phyloP scores from a whole-genome alignment of 306 rosid genomes.

The Astragalus membranaceus region DNA sequence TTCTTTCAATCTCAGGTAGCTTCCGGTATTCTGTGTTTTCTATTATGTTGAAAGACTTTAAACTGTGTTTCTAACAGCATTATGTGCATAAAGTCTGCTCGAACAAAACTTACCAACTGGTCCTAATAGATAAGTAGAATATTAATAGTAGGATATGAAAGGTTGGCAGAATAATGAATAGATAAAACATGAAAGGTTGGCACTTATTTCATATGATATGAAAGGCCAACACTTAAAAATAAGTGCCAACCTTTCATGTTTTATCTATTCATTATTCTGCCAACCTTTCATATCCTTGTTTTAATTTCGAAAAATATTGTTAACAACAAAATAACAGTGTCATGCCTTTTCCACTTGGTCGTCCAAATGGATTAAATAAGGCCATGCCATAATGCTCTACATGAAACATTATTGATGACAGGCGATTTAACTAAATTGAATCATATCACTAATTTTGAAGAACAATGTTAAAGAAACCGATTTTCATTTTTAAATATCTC shows the following conservation, averaged over 20 bases:
- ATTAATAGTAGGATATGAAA: no score
- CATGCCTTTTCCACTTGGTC: background rate
- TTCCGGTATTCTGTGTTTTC: conserved; percentile 1
- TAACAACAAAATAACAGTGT: background rate
- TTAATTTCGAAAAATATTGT: background rate
- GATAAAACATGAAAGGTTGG: no score
- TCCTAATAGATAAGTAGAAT: no score
- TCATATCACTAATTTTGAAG: background rate
- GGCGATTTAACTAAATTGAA: background rate
- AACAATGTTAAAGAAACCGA: background rate
- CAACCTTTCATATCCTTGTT: no score
- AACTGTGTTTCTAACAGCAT: background rate
- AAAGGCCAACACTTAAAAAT: no score
- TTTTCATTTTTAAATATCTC: background rate
- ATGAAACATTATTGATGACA: background rate
- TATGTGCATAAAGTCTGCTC: background rate
- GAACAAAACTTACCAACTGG: background rate
- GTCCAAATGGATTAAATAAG: background rate
- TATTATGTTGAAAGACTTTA: background rate
- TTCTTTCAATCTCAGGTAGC: conserved; percentile 63
- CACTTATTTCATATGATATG: no score
- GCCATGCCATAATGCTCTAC: background rate
- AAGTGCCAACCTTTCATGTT: no score
- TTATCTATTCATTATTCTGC: no score
- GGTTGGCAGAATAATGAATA: no score